These are phyloP conservation scores for Lophium mytilinum DNA, from an alignment of 495 filamentous ascomycete species.

Conservation along the genomic window DNA sequence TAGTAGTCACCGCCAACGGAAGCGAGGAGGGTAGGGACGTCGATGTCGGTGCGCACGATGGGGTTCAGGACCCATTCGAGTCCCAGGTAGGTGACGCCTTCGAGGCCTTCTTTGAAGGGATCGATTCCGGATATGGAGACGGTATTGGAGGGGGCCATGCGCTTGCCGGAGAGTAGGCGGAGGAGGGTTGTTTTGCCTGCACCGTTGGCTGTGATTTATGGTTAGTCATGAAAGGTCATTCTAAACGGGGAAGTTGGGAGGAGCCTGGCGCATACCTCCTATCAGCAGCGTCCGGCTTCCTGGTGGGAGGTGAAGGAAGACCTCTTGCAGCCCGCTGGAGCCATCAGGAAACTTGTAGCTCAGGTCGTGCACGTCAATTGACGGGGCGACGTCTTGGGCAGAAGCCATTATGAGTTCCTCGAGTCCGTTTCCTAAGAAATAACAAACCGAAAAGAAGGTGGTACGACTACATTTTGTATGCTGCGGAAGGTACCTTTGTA, in stretches of 20 bases:
- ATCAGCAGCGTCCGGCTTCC: slow-evolving; percentile 85
- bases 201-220: slow-evolving; percentile 64
- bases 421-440: no score
- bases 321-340: slow-evolving; percentile 58
- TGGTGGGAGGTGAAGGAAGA: slow-evolving; percentile 68
- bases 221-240: not conserved
- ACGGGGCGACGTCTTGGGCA: slow-evolving; percentile 32
- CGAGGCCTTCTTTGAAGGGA: slow-evolving; percentile 78
- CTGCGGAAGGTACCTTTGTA: no score
- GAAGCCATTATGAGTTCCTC: slow-evolving; percentile 7
- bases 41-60: slow-evolving; percentile 91
- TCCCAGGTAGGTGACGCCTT: slow-evolving; percentile 94
- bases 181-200: slow-evolving; percentile 96
- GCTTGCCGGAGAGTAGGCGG: slow-evolving; percentile 82
- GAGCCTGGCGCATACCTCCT: slow-evolving; percentile 50
- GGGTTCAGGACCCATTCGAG: slow-evolving; percentile 98
- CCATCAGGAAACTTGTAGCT: slow-evolving; percentile 86
- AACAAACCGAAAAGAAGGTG: no score
- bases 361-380: slow-evolving; percentile 63
- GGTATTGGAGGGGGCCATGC: slow-evolving; percentile 66
- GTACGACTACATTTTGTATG: slow-evolving; percentile 9
- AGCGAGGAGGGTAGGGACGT: slow-evolving; percentile 71
- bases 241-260: not conserved
- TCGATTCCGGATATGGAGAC: slow-evolving; percentile 74
- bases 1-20: slow-evolving; percentile 83